These are phyloP conservation scores for Nyctanthes arbortristis DNA, from an alignment of 257 asterid genomes.

Conservation along the genomic window DNA sequence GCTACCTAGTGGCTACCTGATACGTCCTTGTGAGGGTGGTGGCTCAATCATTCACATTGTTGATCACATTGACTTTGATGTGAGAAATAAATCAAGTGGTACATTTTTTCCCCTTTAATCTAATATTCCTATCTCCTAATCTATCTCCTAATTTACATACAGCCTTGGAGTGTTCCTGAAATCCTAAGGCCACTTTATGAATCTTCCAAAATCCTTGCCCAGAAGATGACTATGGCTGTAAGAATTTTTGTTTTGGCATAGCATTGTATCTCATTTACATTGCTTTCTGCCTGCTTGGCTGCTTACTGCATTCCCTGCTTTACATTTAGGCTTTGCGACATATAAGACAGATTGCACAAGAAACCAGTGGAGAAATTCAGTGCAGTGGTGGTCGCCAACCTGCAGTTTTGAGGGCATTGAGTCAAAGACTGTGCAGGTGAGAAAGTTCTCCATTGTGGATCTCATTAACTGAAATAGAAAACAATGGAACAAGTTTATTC, in stretches of 20 bases:
- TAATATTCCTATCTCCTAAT: neutral
- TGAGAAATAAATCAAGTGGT: slow-evolving; percentile 32
- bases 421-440: slow-evolving; percentile 86
- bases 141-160: slow-evolving; percentile 13
- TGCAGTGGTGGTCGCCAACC: slow-evolving; percentile 86
- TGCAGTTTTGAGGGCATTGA: slow-evolving; percentile 76
- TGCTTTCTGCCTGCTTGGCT: neutral
- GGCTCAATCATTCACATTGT: slow-evolving; percentile 92
- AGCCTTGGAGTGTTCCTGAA: slow-evolving; percentile 91
- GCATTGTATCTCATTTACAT: neutral
- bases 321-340: slow-evolving; percentile 71
- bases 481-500: neutral
- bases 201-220: slow-evolving; percentile 89
- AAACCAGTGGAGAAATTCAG: slow-evolving; percentile 83
- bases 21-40: slow-evolving; percentile 96
- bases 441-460: slow-evolving; percentile 4
- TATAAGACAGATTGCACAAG: slow-evolving; percentile 88
- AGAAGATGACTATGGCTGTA: slow-evolving; percentile 96
- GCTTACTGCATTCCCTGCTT: neutral
- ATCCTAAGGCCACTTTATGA: slow-evolving; percentile 93
- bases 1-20: slow-evolving; percentile 87
- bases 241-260: slow-evolving; percentile 25
- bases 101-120: neutral
- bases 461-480: neutral
- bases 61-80: slow-evolving; percentile 85